Evolutionary conservation across 2,329 filamentous ascomycete species (phyloP).

Genomic region (Aspergillus alliaceus): DNA sequence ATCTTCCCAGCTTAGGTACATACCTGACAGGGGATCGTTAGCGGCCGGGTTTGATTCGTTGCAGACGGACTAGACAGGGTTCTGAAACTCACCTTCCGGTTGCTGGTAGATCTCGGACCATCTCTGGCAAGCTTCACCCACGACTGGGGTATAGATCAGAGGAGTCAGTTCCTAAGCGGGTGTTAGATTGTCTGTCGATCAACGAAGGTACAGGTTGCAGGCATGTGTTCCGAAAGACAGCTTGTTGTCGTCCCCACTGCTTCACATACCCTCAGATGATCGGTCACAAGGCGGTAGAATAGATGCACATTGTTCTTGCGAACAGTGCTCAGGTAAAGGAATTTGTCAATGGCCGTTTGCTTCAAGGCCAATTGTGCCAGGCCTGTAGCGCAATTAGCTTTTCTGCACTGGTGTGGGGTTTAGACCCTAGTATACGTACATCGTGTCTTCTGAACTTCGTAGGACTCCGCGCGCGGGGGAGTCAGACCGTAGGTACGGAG

Average conservation of each 20-base stretch:
- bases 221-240: not conserved
- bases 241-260: constrained; percentile 3
- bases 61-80: constrained; percentile 4
- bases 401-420: not conserved
- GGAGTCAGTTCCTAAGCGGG: constrained; percentile 47
- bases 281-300: constrained; percentile 52
- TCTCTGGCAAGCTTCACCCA: constrained; percentile 93
- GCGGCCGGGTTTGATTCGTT: constrained; percentile 25
- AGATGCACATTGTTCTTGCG: constrained; percentile 54
- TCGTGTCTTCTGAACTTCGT: constrained; percentile 51
- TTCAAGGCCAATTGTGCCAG: constrained; percentile 50
- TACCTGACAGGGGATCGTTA: constrained; percentile 44
- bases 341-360: constrained; percentile 49
- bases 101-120: constrained; percentile 96
- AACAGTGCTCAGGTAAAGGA: constrained; percentile 50
- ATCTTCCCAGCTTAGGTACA: constrained; percentile 96
- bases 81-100: constrained; percentile 67
- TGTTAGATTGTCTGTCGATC: constrained; percentile 14
- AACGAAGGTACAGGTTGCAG: not conserved
- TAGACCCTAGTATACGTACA: constrained; percentile 32
- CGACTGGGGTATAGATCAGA: constrained; percentile 52
- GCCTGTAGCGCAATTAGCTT: constrained; percentile 25
- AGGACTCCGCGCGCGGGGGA: constrained; percentile 49
- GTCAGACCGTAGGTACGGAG: constrained; percentile 52
- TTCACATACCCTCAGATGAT: constrained; percentile 44